Base-by-base conservation (phyloP, 1,284 basidiomycete species). In the Trametes hirsuta region DNA sequence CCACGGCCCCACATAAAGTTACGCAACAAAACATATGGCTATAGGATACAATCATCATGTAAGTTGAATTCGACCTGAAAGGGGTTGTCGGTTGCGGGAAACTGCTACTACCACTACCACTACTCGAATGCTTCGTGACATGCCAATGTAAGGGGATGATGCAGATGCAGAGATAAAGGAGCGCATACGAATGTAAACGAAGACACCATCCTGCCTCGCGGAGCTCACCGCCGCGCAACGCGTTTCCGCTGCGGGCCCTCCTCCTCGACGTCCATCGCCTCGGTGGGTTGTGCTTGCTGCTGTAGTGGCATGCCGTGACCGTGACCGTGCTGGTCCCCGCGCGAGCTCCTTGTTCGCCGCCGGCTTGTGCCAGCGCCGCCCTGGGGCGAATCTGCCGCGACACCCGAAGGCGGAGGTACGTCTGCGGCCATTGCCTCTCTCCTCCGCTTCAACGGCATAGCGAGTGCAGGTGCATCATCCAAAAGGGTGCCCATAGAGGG, bases 221-320 rank as follows among this genome's bases (percentile, higher is more conserved):
- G 12, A 14, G 6, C 51, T 71, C 58, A 76, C 42, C 75, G 67
- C 34, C 75, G 66, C 24, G 75, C 73, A 12, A 76, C 69, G 15
- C 76, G 74, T 63, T 77, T 77, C 59, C 76, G 69, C 58, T 77
- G 75, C 41, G 76, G 71, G 15, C 74, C 74, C 15, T 76, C 76
- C 56, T 77, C 76, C 44, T 77, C 76, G 14, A 76, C 69, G 25
- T 77, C 76, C 76, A 77, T 78, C 56, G 69, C 71, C 9, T 75
- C 74, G n/a, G 36, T 35, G 47, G 52, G 1, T 15, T 6, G 46
- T 30, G 24, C 34, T 18, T 47, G 15, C 42, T 45, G 55, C 22
- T 30, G 50, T 57, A 64, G 52, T 66, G 51, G 56, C 34, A 48
- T 48, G 6, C 48, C 68, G 25, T 68, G 65, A 42, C 71, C 61